Conservation (phyloP, 306 rosid species). For the Heteromeles arbutifolia region DNA sequence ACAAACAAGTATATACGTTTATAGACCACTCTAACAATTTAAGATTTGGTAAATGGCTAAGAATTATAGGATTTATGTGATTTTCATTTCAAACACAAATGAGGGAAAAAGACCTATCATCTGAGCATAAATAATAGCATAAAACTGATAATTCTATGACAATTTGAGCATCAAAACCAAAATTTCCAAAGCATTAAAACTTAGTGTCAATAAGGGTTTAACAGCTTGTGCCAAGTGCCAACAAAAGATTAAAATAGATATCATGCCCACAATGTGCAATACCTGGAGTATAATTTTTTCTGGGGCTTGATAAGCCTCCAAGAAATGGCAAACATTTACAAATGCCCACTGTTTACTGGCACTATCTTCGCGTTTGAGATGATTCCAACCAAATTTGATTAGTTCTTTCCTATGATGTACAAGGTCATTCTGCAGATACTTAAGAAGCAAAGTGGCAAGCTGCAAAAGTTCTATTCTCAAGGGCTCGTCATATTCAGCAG, state of each 20-base stretch:
- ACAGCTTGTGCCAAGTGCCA: neutral
- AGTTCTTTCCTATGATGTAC: slow-evolving; percentile 96
- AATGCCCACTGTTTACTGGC: slow-evolving; percentile 99
- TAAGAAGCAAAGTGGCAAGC: slow-evolving; percentile 94
- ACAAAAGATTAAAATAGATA: neutral
- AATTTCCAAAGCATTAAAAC: neutral
- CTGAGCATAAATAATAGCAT: neutral
- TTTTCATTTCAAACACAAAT: neutral
- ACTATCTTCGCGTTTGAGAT: slow-evolving; percentile 98
- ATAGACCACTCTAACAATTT: neutral
- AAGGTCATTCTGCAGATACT: slow-evolving; percentile 93
- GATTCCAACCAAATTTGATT: slow-evolving; percentile 99
- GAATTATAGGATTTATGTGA: neutral
- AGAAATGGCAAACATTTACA: slow-evolving; percentile 99
- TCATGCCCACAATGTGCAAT: neutral
- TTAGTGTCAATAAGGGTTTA: neutral
- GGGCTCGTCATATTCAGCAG: slow-evolving; percentile 98
- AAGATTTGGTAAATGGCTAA: neutral
- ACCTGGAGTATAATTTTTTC: slow-evolving; percentile 99
- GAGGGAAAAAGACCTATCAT: neutral
- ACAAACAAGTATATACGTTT: neutral
- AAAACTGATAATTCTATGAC: neutral
- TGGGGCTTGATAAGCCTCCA: slow-evolving; percentile 99
- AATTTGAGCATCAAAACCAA: neutral
- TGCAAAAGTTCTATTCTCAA: slow-evolving; percentile 91